Conservation (phyloP, 2,329 filamentous ascomycete species). For the Endoconidiophora polonica region DNA sequence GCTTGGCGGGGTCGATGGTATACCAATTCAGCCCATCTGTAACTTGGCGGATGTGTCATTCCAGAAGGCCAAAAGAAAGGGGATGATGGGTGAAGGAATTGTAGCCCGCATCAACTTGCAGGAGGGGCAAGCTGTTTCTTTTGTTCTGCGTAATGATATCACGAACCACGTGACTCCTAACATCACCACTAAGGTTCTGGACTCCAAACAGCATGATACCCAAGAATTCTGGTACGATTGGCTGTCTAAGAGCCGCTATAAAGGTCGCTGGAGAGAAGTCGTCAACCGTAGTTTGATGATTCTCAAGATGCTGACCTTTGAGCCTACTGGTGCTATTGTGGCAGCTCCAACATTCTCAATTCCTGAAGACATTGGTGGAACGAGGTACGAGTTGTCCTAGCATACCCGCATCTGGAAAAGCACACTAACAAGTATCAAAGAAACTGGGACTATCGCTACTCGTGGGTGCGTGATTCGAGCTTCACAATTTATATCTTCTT, state of each 20-base stretch:
- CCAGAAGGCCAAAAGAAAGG: conserved; percentile 31
- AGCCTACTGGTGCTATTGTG: conserved; percentile 62
- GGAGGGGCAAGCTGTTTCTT: conserved; percentile 53
- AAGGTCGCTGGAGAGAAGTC: conserved; percentile 55
- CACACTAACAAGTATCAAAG: conserved; percentile 18
- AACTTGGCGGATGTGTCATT: conserved; percentile 30
- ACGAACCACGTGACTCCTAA: conserved; percentile 38
- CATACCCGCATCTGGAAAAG: too few species aligned
- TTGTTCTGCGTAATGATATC: conserved; percentile 48
- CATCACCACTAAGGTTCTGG: conserved; percentile 41
- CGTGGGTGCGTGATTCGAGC: conserved; percentile 61
- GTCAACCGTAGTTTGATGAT: conserved; percentile 56
- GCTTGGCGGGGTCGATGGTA: conserved; percentile 29
- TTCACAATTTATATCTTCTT: conserved; percentile 67
- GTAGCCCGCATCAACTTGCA: conserved; percentile 40
- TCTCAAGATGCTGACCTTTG: conserved; percentile 60
- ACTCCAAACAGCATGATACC: conserved; percentile 50
- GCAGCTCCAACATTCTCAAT: conserved; percentile 64
- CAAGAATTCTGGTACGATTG: conserved; percentile 59
- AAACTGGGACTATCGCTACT: conserved; percentile 61
- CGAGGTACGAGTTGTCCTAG: conserved; percentile 21
- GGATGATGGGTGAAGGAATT: conserved; percentile 45
- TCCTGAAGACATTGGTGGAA: conserved; percentile 55
- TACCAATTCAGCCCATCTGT: too few species aligned
- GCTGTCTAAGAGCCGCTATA: conserved; percentile 54